These are phyloP conservation scores for Eimeria sp. DNA, from an alignment of 169 alveolate genomes.

Conservation along the genomic window DNA sequence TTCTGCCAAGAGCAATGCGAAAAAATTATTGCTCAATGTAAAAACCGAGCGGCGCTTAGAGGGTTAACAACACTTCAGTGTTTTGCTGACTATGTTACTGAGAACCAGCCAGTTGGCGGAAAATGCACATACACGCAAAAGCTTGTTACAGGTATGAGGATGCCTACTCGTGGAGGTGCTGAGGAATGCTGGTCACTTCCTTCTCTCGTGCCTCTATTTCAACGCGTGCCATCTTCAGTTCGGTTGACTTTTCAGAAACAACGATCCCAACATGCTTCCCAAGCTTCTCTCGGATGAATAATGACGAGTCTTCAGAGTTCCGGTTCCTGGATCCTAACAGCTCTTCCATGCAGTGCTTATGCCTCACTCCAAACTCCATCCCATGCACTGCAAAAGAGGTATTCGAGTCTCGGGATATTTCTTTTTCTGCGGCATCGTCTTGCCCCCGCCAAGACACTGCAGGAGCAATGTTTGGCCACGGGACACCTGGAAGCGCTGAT, in stretches of 20 bases:
- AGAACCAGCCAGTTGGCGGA: slow-evolving; percentile 25
- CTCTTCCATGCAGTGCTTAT: slow-evolving; percentile 45
- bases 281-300: slow-evolving; percentile 47
- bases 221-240: not conserved
- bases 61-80: slow-evolving; percentile 35
- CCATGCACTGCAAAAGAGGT: slow-evolving; percentile 73
- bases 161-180: not conserved
- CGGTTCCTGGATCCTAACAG: slow-evolving; percentile 41
- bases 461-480: slow-evolving; percentile 33
- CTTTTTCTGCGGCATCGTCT: not conserved
- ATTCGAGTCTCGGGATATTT: slow-evolving; percentile 4
- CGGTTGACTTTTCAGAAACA: slow-evolving; percentile 21
- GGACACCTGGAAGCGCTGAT: slow-evolving; percentile 41
- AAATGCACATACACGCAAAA: slow-evolving; percentile 8
- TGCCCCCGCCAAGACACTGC: slow-evolving; percentile 29
- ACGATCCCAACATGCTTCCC: slow-evolving; percentile 33
- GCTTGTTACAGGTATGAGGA: slow-evolving; percentile 54
- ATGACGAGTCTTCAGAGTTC: slow-evolving; percentile 44
- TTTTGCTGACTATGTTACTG: slow-evolving; percentile 2
- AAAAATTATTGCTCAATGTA: slow-evolving; percentile 1
- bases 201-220: not conserved
- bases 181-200: not conserved
- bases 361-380: slow-evolving; percentile 38
- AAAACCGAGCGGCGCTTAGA: not conserved
- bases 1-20: slow-evolving; percentile 42